Conservation (phyloP, 2,329 filamentous ascomycete species). For the Aotearoamyces nothofagi region DNA sequence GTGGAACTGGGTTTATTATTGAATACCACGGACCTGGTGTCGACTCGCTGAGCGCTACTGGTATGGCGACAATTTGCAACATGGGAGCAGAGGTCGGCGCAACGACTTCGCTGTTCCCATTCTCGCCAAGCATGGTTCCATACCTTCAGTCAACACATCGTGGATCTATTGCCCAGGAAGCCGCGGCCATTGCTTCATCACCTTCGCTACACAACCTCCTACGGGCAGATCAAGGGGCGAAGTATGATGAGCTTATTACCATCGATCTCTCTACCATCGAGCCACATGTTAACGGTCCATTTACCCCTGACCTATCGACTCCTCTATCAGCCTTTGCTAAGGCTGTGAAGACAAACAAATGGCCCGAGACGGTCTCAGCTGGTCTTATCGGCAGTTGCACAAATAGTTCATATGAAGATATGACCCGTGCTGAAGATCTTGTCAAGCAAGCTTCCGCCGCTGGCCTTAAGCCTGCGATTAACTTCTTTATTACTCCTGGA, state of each 20-base stretch:
- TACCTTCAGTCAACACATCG: conserved; percentile 81
- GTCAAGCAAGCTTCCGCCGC: conserved; percentile 82
- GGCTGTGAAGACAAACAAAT: conserved; percentile 68
- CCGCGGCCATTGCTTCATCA: conserved; percentile 14
- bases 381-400: conserved; percentile 96
- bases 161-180: conserved; percentile 23
- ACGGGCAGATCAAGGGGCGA: conserved; percentile 61
- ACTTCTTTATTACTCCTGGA: conserved; percentile 93
- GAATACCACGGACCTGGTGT: conserved; percentile 90
- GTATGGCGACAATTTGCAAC: conserved; percentile 82
- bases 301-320: conserved; percentile 89
- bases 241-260: conserved; percentile 82
- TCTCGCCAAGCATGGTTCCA: conserved; percentile 65
- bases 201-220: conserved; percentile 44
- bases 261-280: conserved; percentile 85
- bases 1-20: conserved; percentile 86
- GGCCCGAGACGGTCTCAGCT: conserved; percentile 83
- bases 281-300: conserved; percentile 93
- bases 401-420: conserved; percentile 97
- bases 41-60: conserved; percentile 76
- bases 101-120: conserved; percentile 67
- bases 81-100: conserved; percentile 85
- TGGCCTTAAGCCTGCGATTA: conserved; percentile 76
- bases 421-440: conserved; percentile 87
- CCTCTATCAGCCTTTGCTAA: conserved; percentile 83